A percentile compares a stretch with the other conserved stretches of the same genome.
Evolutionary conservation across 2,329 filamentous ascomycete species (phyloP).

Genomic region (Pseudogymnoascus destructans): DNA sequence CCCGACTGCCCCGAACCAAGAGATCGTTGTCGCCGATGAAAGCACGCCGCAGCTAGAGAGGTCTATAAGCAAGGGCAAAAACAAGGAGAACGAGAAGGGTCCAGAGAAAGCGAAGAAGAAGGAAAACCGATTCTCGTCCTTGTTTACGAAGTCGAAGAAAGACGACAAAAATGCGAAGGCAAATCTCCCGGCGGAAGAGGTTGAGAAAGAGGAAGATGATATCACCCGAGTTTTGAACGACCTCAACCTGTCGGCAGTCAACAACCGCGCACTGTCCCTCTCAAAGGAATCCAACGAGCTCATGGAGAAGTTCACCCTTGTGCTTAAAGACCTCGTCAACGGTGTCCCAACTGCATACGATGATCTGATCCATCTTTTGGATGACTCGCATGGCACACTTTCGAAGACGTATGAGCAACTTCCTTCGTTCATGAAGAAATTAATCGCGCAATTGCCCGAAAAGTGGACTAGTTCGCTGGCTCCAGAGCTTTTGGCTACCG

Average conservation of each 20-base stretch:
- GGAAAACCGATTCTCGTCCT: slow-evolving; percentile 30
- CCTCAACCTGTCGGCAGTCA: slow-evolving; percentile 68
- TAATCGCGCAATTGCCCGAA: slow-evolving; percentile 71
- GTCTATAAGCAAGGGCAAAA: slow-evolving; percentile 20
- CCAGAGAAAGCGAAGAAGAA: slow-evolving; percentile 26
- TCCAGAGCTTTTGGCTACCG: slow-evolving; percentile 70
- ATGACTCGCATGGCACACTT: slow-evolving; percentile 49
- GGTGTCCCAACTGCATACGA: slow-evolving; percentile 88
- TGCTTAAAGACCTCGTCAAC: slow-evolving; percentile 84
- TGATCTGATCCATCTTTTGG: slow-evolving; percentile 57
- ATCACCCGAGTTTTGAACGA: slow-evolving; percentile 68
- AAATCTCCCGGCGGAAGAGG: slow-evolving; percentile 28
- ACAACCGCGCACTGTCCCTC: slow-evolving; percentile 75
- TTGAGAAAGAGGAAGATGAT: slow-evolving; percentile 48
- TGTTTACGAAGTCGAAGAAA: slow-evolving; percentile 28
- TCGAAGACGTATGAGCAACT: slow-evolving; percentile 50
- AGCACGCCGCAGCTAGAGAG: slow-evolving; percentile 1
- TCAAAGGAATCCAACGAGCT: slow-evolving; percentile 75
- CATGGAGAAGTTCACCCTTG: slow-evolving; percentile 70
- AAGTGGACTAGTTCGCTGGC: slow-evolving; percentile 66
- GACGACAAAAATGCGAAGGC: slow-evolving; percentile 30
- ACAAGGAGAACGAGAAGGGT: slow-evolving; percentile 25
- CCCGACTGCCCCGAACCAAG: slow-evolving; percentile 17
- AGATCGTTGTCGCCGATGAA: slow-evolving; percentile 14
- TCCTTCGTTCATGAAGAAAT: slow-evolving; percentile 67